A percentile compares a stretch with the other conserved stretches of the same genome.
These are phyloP conservation scores for Colletotrichum liaoningense DNA, from an alignment of 2,329 filamentous ascomycete genomes.

Conservation along the genomic window DNA sequence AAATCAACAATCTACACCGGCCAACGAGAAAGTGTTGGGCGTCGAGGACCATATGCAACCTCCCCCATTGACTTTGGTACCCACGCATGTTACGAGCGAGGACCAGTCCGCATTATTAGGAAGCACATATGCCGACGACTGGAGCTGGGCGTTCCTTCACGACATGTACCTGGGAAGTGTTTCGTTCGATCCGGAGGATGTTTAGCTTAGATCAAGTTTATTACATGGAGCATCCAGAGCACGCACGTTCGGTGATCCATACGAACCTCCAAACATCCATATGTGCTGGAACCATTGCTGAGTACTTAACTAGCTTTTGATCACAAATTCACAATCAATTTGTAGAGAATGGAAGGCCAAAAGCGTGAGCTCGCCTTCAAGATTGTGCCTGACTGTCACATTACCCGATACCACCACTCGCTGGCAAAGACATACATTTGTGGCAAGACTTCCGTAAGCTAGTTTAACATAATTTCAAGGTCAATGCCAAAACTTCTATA, in stretches of 20 bases:
- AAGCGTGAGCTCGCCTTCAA: too few relatives aligned
- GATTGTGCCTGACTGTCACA: too few relatives aligned
- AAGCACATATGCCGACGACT: neutral
- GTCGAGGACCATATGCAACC: neutral
- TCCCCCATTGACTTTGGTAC: neutral
- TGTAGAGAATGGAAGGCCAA: too few relatives aligned
- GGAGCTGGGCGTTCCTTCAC: conserved; percentile 20
- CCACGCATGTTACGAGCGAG: neutral
- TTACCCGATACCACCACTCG: too few relatives aligned
- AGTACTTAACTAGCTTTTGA: too few relatives aligned
- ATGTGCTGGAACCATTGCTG: neutral
- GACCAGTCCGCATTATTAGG: neutral
- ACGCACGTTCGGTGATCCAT: too few relatives aligned
- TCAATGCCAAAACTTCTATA: too few relatives aligned
- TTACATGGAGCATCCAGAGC: neutral
- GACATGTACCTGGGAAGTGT: conserved; percentile 21
- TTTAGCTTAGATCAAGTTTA: neutral
- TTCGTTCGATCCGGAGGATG: neutral
- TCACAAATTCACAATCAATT: too few relatives aligned
- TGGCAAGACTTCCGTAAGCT: too few relatives aligned
- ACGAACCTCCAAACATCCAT: neutral
- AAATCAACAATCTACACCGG: neutral
- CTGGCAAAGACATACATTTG: too few relatives aligned
- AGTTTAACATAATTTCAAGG: too few relatives aligned
- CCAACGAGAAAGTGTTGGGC: conserved; percentile 1